phyloP scores from a whole-genome alignment of 2,329 filamentous ascomycete genomes.

The Xylariaceae sp. region DNA sequence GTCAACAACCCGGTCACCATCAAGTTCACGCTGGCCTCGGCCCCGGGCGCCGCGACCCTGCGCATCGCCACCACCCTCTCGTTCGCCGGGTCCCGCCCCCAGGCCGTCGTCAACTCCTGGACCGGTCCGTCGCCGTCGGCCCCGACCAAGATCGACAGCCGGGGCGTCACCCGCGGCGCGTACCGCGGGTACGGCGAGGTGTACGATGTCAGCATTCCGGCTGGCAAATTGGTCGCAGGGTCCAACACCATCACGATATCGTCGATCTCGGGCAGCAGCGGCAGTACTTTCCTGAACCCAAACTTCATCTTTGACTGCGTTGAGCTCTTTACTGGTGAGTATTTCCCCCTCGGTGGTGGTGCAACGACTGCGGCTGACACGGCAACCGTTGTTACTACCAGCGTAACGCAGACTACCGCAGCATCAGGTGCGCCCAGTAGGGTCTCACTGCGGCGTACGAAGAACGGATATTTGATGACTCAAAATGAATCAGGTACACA shows the following conservation, averaged over 20 bases:
- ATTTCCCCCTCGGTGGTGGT: neutral
- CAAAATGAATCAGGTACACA: no score
- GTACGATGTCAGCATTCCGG: slow-evolving; percentile 57
- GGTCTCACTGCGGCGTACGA: no score
- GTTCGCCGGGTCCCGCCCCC: slow-evolving; percentile 56
- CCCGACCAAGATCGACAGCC: slow-evolving; percentile 59
- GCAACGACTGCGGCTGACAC: neutral
- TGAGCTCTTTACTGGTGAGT: slow-evolving; percentile 25
- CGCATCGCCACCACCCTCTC: slow-evolving; percentile 61
- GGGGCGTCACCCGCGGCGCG: slow-evolving; percentile 61
- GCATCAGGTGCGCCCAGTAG: no score
- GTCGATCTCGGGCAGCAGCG: slow-evolving; percentile 55
- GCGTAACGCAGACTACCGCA: slow-evolving; percentile 1
- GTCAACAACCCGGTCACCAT: slow-evolving; percentile 59
- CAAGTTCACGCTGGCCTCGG: slow-evolving; percentile 50
- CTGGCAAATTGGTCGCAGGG: slow-evolving; percentile 54
- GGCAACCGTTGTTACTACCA: neutral
- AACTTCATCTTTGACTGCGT: slow-evolving; percentile 42
- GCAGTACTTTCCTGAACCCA: slow-evolving; percentile 50
- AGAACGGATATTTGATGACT: no score
- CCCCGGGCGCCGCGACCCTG: slow-evolving; percentile 52
- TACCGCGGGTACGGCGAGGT: slow-evolving; percentile 62
- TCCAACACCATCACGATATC: slow-evolving; percentile 60
- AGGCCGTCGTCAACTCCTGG: slow-evolving; percentile 53
- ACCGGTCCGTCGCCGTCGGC: slow-evolving; percentile 43